phyloP scores from a whole-genome alignment of 2,329 filamentous ascomycete species.

The Diplodia intermedia region DNA sequence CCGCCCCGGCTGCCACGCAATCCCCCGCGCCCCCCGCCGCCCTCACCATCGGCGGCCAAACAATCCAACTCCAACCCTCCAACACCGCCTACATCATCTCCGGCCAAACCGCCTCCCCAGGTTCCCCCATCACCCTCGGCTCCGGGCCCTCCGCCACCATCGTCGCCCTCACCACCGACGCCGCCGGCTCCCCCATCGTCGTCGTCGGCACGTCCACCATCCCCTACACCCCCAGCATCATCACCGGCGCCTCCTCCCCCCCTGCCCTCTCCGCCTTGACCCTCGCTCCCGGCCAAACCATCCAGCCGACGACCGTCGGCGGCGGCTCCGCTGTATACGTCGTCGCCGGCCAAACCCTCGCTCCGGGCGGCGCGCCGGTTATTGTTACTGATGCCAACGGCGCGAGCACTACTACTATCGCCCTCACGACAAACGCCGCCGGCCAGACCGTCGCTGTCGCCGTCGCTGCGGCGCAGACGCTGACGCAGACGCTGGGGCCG shows the following conservation, averaged over 20 bases:
- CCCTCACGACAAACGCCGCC: not conserved
- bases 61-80: slow-evolving; percentile 14
- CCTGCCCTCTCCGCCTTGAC: not conserved
- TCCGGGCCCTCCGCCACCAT: slow-evolving; percentile 11
- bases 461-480: not conserved
- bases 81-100: slow-evolving; percentile 20
- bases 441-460: not conserved
- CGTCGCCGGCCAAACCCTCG: not conserved
- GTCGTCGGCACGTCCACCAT: not conserved
- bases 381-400: not conserved
- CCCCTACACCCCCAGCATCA: not conserved
- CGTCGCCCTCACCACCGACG: slow-evolving; percentile 22
- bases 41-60: slow-evolving; percentile 11
- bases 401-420: not conserved
- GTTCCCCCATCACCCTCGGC: slow-evolving; percentile 23
- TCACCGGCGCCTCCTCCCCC: not conserved
- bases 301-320: not conserved
- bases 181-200: not conserved
- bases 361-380: slow-evolving; percentile 1
- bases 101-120: slow-evolving; percentile 23
- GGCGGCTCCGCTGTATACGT: slow-evolving; percentile 12
- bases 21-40: not conserved
- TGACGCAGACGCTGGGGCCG: not conserved
- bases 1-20: slow-evolving; percentile 33
- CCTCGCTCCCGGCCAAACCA: slow-evolving; percentile 16